Conservation (phyloP, 768 basidiomycete genomes). For the Lactarius indigo region DNA sequence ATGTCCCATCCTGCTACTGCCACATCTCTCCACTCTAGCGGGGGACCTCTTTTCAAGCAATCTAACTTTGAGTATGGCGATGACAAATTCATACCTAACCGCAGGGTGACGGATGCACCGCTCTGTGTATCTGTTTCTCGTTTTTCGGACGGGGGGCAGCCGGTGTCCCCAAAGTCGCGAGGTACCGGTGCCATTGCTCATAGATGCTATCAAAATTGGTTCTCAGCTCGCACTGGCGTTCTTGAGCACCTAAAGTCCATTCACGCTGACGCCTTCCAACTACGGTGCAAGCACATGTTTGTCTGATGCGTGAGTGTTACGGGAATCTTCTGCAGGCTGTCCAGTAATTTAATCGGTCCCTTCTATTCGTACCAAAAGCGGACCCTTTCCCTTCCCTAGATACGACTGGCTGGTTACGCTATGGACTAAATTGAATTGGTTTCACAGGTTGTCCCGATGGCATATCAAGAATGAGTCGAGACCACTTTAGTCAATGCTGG, state of each 20-base stretch:
- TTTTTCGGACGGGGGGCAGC: background rate
- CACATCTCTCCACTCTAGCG: background rate
- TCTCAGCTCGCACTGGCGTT: background rate
- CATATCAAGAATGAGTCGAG: background rate
- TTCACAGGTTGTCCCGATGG: background rate
- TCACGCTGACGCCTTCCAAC: background rate
- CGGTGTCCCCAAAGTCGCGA: background rate
- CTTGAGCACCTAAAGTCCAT: background rate
- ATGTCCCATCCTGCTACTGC: background rate
- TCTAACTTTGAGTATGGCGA: background rate
- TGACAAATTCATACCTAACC: background rate
- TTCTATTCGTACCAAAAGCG: background rate
- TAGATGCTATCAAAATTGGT: background rate
- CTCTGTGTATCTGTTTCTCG: background rate
- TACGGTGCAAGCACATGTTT: background rate
- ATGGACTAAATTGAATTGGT: background rate
- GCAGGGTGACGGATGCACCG: background rate
- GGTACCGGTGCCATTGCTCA: background rate
- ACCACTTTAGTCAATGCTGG: background rate
- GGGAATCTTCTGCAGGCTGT: background rate
- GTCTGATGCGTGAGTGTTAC: background rate
- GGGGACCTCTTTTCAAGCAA: background rate
- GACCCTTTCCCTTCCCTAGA: background rate
- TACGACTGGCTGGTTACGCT: conserved; percentile 2
- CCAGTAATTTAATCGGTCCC: background rate